Base-by-base conservation (phyloP, 352 stramenopile genomes). In the Globisporangium spiculum region DNA sequence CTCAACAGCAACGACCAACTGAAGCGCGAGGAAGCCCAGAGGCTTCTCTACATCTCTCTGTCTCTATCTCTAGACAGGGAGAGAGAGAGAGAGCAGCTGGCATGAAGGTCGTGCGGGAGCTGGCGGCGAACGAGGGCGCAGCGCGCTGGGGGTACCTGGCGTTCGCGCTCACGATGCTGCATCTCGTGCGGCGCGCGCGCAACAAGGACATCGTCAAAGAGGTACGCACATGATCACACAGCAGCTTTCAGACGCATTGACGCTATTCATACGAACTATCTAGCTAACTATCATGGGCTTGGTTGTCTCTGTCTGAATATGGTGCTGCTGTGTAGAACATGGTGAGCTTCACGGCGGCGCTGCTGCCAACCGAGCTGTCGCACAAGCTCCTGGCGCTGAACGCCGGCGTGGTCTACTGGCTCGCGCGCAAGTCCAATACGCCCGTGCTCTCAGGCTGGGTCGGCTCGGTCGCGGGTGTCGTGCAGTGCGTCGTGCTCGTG, bases 401-500 rank as follows among this genome's bases (percentile, higher is more conserved):
- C 67, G 70, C 73, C 24, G 82, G 68, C 66, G 58, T 83, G 4
- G 66, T 73, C 22, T 70, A 68, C 1, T 75, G 73, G 63, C 66
- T 88, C 34, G 68, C 78, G 27, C 76, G 78, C 61, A 60, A 46
- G 20, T 80, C 79, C 67, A 76, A 79, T 32, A 67, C 80, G 44
- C 78, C 80, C 9, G 77, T 89, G 20, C 73, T 87, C n/a, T 80
- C 80, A 32, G 70, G 68, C 24, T 88, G 79, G 80, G 80, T 78
- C 32, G 81, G 78, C 58, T 80, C 76, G 0, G 59, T 82, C 10
- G 77, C 80, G 3, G 78, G 72, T 16, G 34, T 87, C 9, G 62
- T 86, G 41, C 83, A 91, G 61, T 76, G 66, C 57, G 48, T 85
- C 27, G 75, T 84, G 30, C 60, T 87, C 6, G 66, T 73, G 8